Evolutionary conservation across 495 filamentous ascomycete genomes (phyloP).

Genomic region (Durotheca rogersii): DNA sequence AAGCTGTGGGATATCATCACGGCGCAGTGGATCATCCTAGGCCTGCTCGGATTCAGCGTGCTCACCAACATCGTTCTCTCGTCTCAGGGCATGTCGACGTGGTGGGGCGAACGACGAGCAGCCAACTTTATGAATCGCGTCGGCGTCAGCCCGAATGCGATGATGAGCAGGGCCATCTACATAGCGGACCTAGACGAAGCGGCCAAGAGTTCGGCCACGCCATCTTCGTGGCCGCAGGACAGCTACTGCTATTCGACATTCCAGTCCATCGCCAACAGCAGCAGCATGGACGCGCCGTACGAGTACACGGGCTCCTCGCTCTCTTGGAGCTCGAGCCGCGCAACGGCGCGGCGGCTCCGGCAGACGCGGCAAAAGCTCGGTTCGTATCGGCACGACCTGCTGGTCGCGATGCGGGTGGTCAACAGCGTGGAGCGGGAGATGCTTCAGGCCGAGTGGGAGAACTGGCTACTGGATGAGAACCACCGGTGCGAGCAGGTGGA

Average conservation of each 20-base stretch:
- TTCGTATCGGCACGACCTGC: constrained; percentile 82
- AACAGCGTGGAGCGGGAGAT: constrained; percentile 87
- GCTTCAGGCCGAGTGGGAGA: constrained; percentile 83
- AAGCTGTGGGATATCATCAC: constrained; percentile 67
- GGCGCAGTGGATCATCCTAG: constrained; percentile 73
- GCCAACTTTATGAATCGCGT: constrained; percentile 74
- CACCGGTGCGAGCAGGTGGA: constrained; percentile 64
- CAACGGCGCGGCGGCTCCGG: constrained; percentile 65
- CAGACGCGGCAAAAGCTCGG: constrained; percentile 79
- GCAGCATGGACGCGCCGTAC: constrained; percentile 53
- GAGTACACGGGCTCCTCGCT: constrained; percentile 46
- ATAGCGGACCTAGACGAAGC: constrained; percentile 77
- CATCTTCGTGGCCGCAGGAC: constrained; percentile 31
- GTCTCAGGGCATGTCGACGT: constrained; percentile 63
- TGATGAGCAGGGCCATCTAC: constrained; percentile 85
- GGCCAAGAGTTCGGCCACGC: constrained; percentile 39
- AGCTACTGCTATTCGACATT: constrained; percentile 59
- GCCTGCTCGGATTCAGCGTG: constrained; percentile 64
- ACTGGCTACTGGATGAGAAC: constrained; percentile 77
- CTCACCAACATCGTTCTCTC: constrained; percentile 71
- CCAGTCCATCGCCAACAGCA: constrained; percentile 53
- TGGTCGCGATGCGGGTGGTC: constrained; percentile 87
- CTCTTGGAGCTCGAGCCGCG: constrained; percentile 51
- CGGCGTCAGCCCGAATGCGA: constrained; percentile 72
- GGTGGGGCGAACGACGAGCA: constrained; percentile 85